These are phyloP conservation scores for Cordyceps cicadae DNA, from an alignment of 2,329 filamentous ascomycete genomes.

Conservation along the genomic window DNA sequence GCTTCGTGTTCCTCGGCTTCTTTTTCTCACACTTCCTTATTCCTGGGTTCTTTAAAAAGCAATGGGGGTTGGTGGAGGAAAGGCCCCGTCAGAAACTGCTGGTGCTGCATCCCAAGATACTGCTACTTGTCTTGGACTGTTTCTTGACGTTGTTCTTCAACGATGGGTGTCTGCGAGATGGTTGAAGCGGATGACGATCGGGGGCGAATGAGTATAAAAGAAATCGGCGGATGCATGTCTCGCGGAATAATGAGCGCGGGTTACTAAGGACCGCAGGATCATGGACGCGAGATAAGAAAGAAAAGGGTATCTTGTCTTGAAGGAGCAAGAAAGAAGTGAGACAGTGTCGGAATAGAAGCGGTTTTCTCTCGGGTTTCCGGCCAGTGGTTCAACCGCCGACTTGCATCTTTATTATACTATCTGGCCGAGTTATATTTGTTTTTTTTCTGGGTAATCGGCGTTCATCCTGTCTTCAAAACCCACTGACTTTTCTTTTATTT, in stretches of 20 bases:
- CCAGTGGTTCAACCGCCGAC: background rate
- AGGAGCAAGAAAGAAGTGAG: background rate
- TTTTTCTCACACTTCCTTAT: background rate
- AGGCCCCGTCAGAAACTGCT: background rate
- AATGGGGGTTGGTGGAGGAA: background rate
- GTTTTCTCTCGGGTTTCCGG: background rate
- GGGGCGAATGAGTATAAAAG: background rate
- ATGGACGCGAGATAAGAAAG: background rate
- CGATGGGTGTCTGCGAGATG: background rate
- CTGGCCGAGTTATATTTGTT: background rate
- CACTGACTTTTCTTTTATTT: background rate
- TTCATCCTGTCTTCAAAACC: background rate
- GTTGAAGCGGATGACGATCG: background rate
- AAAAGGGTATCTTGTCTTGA: background rate
- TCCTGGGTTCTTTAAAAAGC: background rate
- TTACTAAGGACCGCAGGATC: background rate
- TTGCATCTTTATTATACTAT: background rate
- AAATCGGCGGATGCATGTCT: background rate
- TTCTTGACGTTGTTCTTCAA: background rate
- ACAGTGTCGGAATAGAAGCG: background rate
- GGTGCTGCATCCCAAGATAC: background rate
- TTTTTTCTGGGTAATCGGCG: constrained; percentile 7
- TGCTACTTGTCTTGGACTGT: background rate
- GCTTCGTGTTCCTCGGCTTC: background rate
- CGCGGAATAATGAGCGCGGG: background rate